These are phyloP conservation scores for Dichomitus squalens DNA, from an alignment of 1,284 basidiomycete species.

Conservation along the genomic window DNA sequence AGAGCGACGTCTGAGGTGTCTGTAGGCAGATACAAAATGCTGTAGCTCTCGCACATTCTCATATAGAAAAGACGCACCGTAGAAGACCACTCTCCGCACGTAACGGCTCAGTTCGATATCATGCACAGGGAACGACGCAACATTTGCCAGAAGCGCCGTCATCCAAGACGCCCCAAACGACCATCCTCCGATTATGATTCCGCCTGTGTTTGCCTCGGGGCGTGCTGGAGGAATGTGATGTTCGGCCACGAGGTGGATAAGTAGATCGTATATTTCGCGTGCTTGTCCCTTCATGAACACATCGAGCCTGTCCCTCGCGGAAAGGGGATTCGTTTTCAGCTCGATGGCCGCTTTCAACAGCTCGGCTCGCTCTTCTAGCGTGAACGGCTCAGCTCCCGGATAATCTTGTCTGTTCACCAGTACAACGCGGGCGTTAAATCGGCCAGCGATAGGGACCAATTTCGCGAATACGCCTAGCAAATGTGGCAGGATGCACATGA, in stretches of 20 bases:
- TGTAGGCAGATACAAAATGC: neutral
- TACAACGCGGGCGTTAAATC: conserved; percentile 8
- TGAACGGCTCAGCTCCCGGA: conserved; percentile 2
- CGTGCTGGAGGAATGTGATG: neutral
- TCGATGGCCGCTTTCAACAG: conserved; percentile 7
- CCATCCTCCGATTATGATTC: neutral
- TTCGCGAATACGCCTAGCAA: neutral
- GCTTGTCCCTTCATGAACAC: neutral
- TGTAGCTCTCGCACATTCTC: neutral
- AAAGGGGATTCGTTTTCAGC: conserved; percentile 8
- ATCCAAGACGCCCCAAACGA: neutral
- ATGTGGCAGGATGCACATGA: neutral
- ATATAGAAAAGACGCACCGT: neutral
- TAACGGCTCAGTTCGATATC: neutral
- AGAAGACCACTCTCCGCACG: neutral
- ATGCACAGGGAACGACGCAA: neutral
- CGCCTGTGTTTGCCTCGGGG: neutral
- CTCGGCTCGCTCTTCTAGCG: conserved; percentile 19
- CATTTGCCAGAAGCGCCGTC: neutral
- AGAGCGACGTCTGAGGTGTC: neutral
- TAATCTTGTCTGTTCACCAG: conserved; percentile 12
- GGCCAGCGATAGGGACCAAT: neutral
- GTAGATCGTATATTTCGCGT: neutral
- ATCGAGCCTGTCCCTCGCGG: neutral
- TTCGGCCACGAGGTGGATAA: neutral